phyloP scores from a whole-genome alignment of 208 protist genomes.

The Kentomonas sorsogonicus region DNA sequence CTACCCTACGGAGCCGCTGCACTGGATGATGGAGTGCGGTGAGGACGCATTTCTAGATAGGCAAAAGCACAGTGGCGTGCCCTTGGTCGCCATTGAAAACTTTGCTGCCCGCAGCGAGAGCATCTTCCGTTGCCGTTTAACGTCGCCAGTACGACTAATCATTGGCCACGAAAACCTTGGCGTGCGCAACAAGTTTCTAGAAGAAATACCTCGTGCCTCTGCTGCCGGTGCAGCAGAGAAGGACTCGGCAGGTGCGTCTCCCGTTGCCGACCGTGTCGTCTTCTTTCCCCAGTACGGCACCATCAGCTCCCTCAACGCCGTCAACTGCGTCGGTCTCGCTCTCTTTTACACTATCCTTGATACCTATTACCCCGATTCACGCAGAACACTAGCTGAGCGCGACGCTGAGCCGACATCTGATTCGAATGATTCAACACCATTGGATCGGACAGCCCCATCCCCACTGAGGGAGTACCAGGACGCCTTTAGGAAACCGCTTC shows the following conservation, averaged over 20 bases:
- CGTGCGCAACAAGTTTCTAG: conserved; percentile 45
- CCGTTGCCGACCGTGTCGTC: conserved; percentile 28
- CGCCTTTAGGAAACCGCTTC: conserved; percentile 12
- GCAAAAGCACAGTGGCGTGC: conserved; percentile 6
- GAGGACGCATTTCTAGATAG: conserved; percentile 29
- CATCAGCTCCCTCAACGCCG: conserved; percentile 87
- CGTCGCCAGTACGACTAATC: conserved; percentile 33
- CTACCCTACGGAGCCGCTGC: no score
- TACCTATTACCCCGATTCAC: conserved; percentile 30
- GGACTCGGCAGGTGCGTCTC: background rate
- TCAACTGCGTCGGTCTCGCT: conserved; percentile 78
- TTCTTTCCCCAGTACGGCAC: conserved; percentile 89
- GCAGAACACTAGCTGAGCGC: no score
- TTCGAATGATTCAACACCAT: no score
- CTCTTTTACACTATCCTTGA: conserved; percentile 81
- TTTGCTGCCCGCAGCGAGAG: conserved; percentile 63
- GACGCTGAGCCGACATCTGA: no score
- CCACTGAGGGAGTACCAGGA: conserved; percentile 15
- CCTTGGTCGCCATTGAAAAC: conserved; percentile 81
- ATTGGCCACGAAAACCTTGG: conserved; percentile 85
- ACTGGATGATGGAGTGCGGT: conserved; percentile 26
- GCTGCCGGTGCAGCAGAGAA: background rate
- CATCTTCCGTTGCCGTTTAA: conserved; percentile 44
- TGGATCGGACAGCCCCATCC: no score
- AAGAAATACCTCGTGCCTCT: background rate